These are phyloP conservation scores for Camelina hispida DNA, from an alignment of 345 rosid species.

Conservation along the genomic window DNA sequence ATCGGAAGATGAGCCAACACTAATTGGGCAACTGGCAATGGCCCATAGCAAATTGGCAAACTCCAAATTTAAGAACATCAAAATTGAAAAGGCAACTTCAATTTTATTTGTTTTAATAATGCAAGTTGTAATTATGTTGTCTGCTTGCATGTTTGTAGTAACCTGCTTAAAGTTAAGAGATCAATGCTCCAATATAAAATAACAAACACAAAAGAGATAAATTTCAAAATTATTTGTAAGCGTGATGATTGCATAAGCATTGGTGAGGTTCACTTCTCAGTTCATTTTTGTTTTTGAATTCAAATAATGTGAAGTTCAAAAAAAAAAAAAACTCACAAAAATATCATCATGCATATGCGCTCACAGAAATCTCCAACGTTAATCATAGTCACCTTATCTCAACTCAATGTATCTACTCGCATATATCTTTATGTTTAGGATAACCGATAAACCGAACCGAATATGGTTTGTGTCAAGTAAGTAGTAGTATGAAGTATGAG, in stretches of 20 bases:
- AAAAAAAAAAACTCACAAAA: not conserved
- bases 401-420: not conserved
- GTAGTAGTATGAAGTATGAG: too few species aligned
- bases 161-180: constrained; percentile 31
- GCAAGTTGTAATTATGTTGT: constrained; percentile 44
- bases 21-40: constrained; percentile 29
- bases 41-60: constrained; percentile 28
- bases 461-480: too few species aligned
- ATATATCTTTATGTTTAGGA: too few species aligned
- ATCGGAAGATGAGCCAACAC: constrained; percentile 22
- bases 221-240: constrained; percentile 15
- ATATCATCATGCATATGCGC: not conserved
- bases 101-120: constrained; percentile 26
- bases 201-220: constrained; percentile 11
- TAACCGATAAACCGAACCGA: too few species aligned
- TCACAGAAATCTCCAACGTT: not conserved
- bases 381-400: not conserved
- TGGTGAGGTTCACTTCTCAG: constrained; percentile 1
- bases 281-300: constrained; percentile 19
- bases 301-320: constrained; percentile 17
- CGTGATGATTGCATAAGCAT: constrained; percentile 31
- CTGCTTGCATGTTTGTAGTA: constrained; percentile 45
- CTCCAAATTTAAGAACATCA: constrained; percentile 32
- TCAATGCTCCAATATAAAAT: constrained; percentile 28
- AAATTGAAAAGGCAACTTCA: constrained; percentile 29